phyloP scores from a whole-genome alignment of 495 filamentous ascomycete species.

The Aspergillus hancockii region DNA sequence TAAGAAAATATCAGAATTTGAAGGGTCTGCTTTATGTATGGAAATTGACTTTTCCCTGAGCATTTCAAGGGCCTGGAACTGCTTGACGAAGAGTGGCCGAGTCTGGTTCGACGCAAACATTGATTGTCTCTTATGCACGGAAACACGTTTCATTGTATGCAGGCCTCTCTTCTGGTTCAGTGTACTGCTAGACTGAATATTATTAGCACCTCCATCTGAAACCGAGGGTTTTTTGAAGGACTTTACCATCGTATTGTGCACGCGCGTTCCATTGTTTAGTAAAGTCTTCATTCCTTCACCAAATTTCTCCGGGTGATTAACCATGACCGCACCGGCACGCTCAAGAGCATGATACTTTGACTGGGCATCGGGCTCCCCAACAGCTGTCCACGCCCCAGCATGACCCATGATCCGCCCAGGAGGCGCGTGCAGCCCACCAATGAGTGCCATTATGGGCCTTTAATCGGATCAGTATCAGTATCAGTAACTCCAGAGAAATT shows the following conservation, averaged over 20 bases:
- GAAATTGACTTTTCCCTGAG: constrained; percentile 54
- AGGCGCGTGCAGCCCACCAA: constrained; percentile 69
- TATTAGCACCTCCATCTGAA: constrained; percentile 14
- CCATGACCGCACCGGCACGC: constrained; percentile 70
- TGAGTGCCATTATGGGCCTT: constrained; percentile 78
- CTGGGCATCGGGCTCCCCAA: constrained; percentile 64
- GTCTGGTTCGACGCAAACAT: constrained; percentile 34
- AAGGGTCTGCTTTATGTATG: constrained; percentile 39
- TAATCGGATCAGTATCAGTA: not conserved
- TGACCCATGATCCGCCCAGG: constrained; percentile 83
- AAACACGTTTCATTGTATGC: constrained; percentile 49
- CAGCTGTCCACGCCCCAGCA: constrained; percentile 73
- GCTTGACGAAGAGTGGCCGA: constrained; percentile 60
- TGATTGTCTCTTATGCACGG: constrained; percentile 10
- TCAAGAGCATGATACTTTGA: constrained; percentile 70
- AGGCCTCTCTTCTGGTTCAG: constrained; percentile 47
- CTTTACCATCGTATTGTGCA: constrained; percentile 32
- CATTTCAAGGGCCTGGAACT: constrained; percentile 58
- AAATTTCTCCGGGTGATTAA: constrained; percentile 80
- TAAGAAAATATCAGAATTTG: constrained; percentile 48
- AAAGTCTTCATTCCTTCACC: constrained; percentile 68
- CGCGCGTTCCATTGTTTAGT: constrained; percentile 35
- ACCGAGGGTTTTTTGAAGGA: not conserved
- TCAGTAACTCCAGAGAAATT: not conserved
- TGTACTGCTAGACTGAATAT: constrained; percentile 19